Conservation (phyloP, 306 rosid genomes). For the Trifolium pratense region DNA sequence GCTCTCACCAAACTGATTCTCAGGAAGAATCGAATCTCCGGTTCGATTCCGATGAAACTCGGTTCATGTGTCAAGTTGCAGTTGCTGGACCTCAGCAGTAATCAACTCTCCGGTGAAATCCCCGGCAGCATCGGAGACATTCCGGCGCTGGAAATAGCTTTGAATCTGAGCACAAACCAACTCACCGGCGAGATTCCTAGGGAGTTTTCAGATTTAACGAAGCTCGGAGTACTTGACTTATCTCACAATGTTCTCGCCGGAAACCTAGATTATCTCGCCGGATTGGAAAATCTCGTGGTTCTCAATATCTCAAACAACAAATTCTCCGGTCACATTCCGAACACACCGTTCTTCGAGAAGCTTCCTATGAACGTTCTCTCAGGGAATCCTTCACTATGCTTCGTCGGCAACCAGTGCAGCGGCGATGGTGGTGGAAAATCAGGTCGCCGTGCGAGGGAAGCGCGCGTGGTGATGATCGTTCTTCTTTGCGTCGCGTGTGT, state of each 20-base stretch:
- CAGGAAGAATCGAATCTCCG: constrained; percentile 66
- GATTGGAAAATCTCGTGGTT: constrained; percentile 78
- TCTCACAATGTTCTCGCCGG: constrained; percentile 81
- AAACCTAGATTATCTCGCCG: constrained; percentile 63
- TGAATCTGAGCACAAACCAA: constrained; percentile 80
- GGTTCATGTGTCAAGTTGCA: constrained; percentile 69
- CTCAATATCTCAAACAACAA: constrained; percentile 83
- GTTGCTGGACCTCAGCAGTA: constrained; percentile 71
- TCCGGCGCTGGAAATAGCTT: constrained; percentile 78
- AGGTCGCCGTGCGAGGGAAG: constrained; percentile 52
- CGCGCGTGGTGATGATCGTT: constrained; percentile 82
- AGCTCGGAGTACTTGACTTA: constrained; percentile 80
- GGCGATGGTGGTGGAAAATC: not conserved
- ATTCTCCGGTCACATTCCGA: constrained; percentile 78
- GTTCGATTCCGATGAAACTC: constrained; percentile 66
- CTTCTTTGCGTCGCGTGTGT: constrained; percentile 72
- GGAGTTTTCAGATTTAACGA: constrained; percentile 62
- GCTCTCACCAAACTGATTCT: constrained; percentile 72
- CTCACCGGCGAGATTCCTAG: constrained; percentile 69
- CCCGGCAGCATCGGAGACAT: constrained; percentile 69
- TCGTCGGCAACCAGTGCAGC: constrained; percentile 59
- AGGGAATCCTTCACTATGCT: constrained; percentile 76
- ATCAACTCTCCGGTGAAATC: constrained; percentile 62
- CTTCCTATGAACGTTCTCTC: constrained; percentile 75
- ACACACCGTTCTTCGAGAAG: constrained; percentile 79